phyloP scores from a whole-genome alignment of 2,329 filamentous ascomycete genomes.

The Epichloe sibirici region DNA sequence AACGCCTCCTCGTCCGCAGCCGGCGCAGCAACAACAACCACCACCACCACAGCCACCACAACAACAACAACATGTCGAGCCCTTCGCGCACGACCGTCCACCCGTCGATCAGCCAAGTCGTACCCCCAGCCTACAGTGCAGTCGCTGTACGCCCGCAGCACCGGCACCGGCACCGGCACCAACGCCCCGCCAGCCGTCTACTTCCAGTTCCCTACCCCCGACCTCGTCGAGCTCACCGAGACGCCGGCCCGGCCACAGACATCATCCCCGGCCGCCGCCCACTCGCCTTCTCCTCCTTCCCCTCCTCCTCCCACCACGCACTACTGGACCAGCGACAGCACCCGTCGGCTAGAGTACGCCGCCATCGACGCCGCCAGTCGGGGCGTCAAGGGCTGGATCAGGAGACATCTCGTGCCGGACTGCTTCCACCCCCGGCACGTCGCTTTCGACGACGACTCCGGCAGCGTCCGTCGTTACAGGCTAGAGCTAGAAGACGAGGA shows the following conservation, averaged over 20 bases:
- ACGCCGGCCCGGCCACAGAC: not conserved
- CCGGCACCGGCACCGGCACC: constrained; percentile 13
- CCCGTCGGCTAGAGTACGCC: constrained; percentile 50
- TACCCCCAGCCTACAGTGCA: constrained; percentile 19
- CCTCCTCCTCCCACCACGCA: constrained; percentile 45
- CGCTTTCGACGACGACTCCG: constrained; percentile 48
- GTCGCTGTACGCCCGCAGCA: constrained; percentile 21
- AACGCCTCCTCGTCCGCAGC: constrained; percentile 16
- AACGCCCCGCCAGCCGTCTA: constrained; percentile 25
- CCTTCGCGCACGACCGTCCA: constrained; percentile 26
- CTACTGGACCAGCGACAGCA: constrained; percentile 55
- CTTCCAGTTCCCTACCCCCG: constrained; percentile 38
- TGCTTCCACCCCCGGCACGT: constrained; percentile 44
- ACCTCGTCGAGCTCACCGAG: constrained; percentile 20
- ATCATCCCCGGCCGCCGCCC: constrained; percentile 11
- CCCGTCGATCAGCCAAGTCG: constrained; percentile 29
- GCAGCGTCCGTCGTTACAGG: constrained; percentile 51
- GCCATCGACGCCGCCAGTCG: constrained; percentile 51
- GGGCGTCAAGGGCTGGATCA: constrained; percentile 48
- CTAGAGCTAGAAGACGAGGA: constrained; percentile 41
- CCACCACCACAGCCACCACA: constrained; percentile 1
- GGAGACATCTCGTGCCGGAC: constrained; percentile 45
- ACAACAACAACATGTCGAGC: constrained; percentile 14
- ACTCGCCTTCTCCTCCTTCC: constrained; percentile 38
- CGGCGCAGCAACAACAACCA: constrained; percentile 10